Conservation (phyloP, 169 alveolate species). For the Plasmodium adleri region DNA sequence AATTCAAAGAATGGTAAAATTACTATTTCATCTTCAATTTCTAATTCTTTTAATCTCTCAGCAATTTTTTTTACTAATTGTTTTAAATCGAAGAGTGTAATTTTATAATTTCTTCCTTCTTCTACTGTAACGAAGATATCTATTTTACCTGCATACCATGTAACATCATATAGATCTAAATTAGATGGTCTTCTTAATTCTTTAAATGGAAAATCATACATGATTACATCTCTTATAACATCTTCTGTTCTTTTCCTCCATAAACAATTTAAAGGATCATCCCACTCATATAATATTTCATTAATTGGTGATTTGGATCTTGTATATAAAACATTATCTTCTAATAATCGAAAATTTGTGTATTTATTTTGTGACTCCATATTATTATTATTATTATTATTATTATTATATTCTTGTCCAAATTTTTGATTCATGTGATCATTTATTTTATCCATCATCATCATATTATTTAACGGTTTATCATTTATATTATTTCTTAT, state of each 20-base stretch:
- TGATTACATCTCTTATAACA: constrained; percentile 83
- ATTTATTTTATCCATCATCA: no score
- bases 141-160: constrained; percentile 85
- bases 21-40: constrained; percentile 66
- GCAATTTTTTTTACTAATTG: constrained; percentile 65
- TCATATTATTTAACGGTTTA: background rate
- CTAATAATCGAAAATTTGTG: constrained; percentile 78
- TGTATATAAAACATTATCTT: constrained; percentile 81
- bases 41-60: constrained; percentile 64
- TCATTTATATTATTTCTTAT: background rate
- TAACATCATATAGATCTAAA: constrained; percentile 83
- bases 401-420: background rate
- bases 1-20: constrained; percentile 70
- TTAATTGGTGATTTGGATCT: constrained; percentile 80
- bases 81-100: constrained; percentile 37
- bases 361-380: constrained; percentile 27
- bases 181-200: constrained; percentile 81
- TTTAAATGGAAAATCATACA: constrained; percentile 85
- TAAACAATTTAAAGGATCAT: constrained; percentile 81
- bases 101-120: constrained; percentile 64
- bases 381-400: background rate
- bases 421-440: background rate
- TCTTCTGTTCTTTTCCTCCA: constrained; percentile 86
- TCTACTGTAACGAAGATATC: constrained; percentile 79
- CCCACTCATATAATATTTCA: constrained; percentile 82